A percentile compares a stretch with the other conserved stretches of the same genome.
Conservation (phyloP, 1,139 yeast genomes). For the Blastobotrys persicus region DNA sequence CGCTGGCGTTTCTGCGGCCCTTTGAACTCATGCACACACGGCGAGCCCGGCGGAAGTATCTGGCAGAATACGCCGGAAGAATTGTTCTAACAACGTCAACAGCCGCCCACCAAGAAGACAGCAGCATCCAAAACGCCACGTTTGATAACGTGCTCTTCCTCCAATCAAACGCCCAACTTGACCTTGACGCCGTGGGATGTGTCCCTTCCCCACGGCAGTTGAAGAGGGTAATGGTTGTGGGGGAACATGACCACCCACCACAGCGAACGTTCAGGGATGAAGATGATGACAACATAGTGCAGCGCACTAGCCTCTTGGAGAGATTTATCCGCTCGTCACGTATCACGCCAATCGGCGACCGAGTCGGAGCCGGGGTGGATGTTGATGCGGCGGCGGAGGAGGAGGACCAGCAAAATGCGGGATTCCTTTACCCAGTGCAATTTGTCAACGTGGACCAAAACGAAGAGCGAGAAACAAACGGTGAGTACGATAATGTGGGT, state of each 20-base stretch:
- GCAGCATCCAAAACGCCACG: too few species aligned
- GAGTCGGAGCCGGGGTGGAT: neutral
- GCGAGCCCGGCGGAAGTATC: conserved; percentile 27
- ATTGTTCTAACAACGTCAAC: conserved; percentile 39
- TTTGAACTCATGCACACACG: conserved; percentile 32
- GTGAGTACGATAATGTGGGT: conserved; percentile 42
- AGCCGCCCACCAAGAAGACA: too few species aligned
- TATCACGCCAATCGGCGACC: neutral
- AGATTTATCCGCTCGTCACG: neutral
- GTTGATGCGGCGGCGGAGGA: neutral
- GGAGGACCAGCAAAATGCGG: conserved; percentile 38
- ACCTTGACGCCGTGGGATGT: neutral
- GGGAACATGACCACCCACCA: conserved; percentile 31
- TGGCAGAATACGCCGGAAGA: conserved; percentile 33
- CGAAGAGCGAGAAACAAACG: conserved; percentile 18
- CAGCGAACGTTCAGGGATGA: conserved; percentile 14
- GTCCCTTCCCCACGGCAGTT: conserved; percentile 17
- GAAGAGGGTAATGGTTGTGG: conserved; percentile 37
- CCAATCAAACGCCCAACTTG: neutral
- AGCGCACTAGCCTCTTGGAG: neutral
- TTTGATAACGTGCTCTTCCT: conserved; percentile 23
- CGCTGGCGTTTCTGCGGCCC: conserved; percentile 32
- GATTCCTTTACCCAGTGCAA: conserved; percentile 43
- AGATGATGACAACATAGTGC: neutral
- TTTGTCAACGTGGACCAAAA: conserved; percentile 40